phyloP scores from a whole-genome alignment of 257 asterid species.

The Solanum corneliomulleri region DNA sequence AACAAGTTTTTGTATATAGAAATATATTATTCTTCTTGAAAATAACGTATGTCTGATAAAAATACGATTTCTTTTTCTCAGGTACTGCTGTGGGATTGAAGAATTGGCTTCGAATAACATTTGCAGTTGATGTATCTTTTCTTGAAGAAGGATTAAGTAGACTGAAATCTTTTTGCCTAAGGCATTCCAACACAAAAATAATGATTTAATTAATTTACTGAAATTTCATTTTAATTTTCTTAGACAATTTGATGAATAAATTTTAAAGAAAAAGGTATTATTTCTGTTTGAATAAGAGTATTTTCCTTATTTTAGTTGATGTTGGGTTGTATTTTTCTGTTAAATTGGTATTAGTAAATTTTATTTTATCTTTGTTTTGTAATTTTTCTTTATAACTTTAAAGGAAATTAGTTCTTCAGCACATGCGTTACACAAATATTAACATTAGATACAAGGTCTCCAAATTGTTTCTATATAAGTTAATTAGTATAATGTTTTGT shows the following conservation, averaged over 20 bases:
- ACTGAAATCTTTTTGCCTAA: slow-evolving; percentile 42
- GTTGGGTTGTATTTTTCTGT: neutral
- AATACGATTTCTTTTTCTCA: slow-evolving; percentile 4
- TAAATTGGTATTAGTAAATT: neutral
- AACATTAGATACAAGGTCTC: neutral
- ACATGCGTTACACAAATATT: neutral
- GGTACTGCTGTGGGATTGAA: slow-evolving; percentile 71
- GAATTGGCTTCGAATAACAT: slow-evolving; percentile 33
- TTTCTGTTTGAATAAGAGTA: neutral
- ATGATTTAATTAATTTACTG: neutral
- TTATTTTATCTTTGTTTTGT: neutral
- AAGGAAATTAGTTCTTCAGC: neutral
- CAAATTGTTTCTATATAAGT: neutral
- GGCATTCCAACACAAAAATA: slow-evolving; percentile 21
- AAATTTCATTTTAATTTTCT: neutral
- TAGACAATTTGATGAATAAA: neutral
- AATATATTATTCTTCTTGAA: neutral
- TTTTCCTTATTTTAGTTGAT: neutral
- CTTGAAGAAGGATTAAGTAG: slow-evolving; percentile 23
- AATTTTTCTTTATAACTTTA: no score
- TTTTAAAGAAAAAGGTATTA: neutral
- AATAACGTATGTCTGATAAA: neutral
- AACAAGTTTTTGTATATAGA: neutral
- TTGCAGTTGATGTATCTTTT: slow-evolving; percentile 49
- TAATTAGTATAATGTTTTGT: neutral